phyloP scores from a whole-genome alignment of 2,329 filamentous ascomycete species.

The Ramularia endophylla region DNA sequence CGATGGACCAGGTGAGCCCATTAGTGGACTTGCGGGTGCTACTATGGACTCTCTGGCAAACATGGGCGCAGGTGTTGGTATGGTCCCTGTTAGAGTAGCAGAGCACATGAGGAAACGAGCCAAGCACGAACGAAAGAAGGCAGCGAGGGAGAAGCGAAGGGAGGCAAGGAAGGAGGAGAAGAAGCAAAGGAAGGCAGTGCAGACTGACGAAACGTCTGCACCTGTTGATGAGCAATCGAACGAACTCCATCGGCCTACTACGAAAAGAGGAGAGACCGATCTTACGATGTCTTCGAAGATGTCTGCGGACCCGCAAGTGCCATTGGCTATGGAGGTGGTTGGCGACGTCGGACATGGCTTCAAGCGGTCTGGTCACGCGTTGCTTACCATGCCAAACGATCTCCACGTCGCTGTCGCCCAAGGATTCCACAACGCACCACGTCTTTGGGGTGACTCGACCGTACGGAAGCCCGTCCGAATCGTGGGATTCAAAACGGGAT shows the following conservation, averaged over 20 bases:
- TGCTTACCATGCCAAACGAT: constrained; percentile 76
- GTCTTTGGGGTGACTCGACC: constrained; percentile 75
- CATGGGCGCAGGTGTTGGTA: constrained; percentile 57
- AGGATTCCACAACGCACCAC: constrained; percentile 82
- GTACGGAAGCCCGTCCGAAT: constrained; percentile 72
- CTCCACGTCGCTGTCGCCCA: constrained; percentile 75
- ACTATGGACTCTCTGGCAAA: constrained; percentile 54
- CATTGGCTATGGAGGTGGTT: constrained; percentile 36
- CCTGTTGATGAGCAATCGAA: neutral
- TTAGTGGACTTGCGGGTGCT: constrained; percentile 60
- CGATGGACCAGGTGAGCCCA: constrained; percentile 66
- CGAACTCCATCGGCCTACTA: constrained; percentile 12
- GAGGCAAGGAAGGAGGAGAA: constrained; percentile 21
- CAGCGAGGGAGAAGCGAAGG: constrained; percentile 28
- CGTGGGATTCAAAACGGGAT: constrained; percentile 66
- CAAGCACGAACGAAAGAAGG: constrained; percentile 46
- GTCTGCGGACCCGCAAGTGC: constrained; percentile 25
- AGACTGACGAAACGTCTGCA: neutral
- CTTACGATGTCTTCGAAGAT: constrained; percentile 23
- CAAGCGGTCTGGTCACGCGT: constrained; percentile 65
- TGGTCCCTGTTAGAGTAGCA: constrained; percentile 57
- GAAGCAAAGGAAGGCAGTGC: constrained; percentile 9
- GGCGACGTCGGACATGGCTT: constrained; percentile 62
- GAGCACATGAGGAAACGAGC: constrained; percentile 53
- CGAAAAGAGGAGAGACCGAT: constrained; percentile 17